These are phyloP conservation scores for Penicillium samsonianum DNA, from an alignment of 495 filamentous ascomycete genomes.

Conservation along the genomic window DNA sequence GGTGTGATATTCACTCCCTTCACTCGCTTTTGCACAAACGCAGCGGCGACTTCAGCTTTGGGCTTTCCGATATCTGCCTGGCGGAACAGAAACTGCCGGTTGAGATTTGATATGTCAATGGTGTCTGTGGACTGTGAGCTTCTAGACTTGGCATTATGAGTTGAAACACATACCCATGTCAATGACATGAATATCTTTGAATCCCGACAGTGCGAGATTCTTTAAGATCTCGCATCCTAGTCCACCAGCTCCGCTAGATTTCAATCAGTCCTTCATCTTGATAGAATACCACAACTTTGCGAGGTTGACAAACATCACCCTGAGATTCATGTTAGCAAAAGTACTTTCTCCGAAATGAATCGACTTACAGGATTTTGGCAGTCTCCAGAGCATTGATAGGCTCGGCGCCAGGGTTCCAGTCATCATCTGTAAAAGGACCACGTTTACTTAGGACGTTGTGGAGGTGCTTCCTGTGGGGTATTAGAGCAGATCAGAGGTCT, in stretches of 20 bases:
- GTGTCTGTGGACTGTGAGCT: constrained; percentile 61
- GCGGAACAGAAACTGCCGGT: constrained; percentile 97
- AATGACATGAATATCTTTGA: constrained; percentile 97
- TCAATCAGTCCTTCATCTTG: constrained; percentile 11
- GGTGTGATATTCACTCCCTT: constrained; percentile 90
- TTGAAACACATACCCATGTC: constrained; percentile 75
- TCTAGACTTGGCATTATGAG: not conserved
- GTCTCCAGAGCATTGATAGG: constrained; percentile 60
- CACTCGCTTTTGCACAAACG: constrained; percentile 85
- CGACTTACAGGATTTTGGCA: constrained; percentile 69
- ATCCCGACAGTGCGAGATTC: constrained; percentile 91
- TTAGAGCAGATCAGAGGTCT: constrained; percentile 12
- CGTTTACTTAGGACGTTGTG: constrained; percentile 71
- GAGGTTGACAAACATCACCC: constrained; percentile 38
- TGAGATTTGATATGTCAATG: constrained; percentile 97
- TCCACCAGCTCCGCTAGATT: constrained; percentile 81
- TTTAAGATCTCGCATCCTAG: constrained; percentile 97
- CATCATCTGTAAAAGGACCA: constrained; percentile 77
- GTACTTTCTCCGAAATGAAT: not conserved
- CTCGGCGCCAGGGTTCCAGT: constrained; percentile 63
- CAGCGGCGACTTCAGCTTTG: constrained; percentile 91
- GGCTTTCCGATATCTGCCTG: constrained; percentile 87
- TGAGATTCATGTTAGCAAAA: constrained; percentile 27
- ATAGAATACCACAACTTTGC: not conserved
- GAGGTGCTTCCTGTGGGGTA: constrained; percentile 67